Evolutionary conservation across 2,329 filamentous ascomycete species (phyloP), one percentile per base, ranked within the genome.

Genomic region (Penicillium palitans): DNA sequence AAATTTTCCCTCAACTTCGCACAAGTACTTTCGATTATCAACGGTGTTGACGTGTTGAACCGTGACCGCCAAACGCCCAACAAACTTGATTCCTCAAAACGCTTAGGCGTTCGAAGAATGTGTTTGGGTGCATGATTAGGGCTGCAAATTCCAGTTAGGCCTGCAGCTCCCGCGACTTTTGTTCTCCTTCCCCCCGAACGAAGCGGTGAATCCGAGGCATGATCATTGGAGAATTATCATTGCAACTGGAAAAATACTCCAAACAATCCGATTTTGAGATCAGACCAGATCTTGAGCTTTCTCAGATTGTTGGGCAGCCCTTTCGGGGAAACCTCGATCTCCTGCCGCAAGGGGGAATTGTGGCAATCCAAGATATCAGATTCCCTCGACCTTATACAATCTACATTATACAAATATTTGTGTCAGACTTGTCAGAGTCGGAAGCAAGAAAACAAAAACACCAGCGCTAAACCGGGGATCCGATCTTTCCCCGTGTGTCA

Each of bases 1-100:
- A 25, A 31, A 2, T 44, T 52, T 25, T 25, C 45, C 12, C 19
- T 25, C 19, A 24, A 33, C 8, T 46, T 12, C 2, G 1, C 42
- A 42, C 21, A 42, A 13, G 17, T 45, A 45, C 42, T 13, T 31
- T 47, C 19, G 9, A 45, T 1, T 27, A 12, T 27, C 42, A 29
- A 50, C 59, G 31, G 57, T 60, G 53, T 61, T 54, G 59, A 61
- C 57, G 60, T 61, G 57, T 60, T 50, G 40, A 19, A 35, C 21
- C 29, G 45, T 60, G 44, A 60, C 56, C 59, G 55, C 55, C 52
- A 53, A 47, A 46, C 47, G 52, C 44, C 45, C 33, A 44, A 49
- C 45, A 31, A 44, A 25, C 21, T 7, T 31, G 48, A 59, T 59
- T 54, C 47, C 40, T 27, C 46, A 21, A 41, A 25, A n/a, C 19